These are phyloP conservation scores for Aspergillus spinulosporus DNA, from an alignment of 2,329 filamentous ascomycete species.

Conservation along the genomic window DNA sequence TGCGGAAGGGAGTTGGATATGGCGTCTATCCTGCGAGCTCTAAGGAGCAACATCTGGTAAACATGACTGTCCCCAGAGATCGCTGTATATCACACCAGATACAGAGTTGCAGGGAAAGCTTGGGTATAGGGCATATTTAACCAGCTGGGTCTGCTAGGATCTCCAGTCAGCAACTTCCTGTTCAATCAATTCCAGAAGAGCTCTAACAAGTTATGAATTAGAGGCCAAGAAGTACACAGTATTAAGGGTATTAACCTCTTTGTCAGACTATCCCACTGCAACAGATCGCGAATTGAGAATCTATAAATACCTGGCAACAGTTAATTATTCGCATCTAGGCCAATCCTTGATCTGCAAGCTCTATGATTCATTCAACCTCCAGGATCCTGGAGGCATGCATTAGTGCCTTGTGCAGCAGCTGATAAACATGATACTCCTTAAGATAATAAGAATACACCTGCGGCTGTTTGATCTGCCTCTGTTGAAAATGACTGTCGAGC, in stretches of 20 bases:
- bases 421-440: conserved; percentile 32
- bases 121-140: conserved; percentile 45
- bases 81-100: conserved; percentile 28
- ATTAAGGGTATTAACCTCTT: conserved; percentile 31
- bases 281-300: conserved; percentile 28
- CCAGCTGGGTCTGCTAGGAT: conserved; percentile 46
- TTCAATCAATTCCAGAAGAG: neutral
- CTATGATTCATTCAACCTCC: conserved; percentile 34
- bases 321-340: conserved; percentile 29
- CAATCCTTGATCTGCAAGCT: conserved; percentile 30
- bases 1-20: no score
- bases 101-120: conserved; percentile 35
- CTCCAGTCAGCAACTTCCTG: conserved; percentile 17
- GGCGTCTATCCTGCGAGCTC: no score
- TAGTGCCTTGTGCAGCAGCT: conserved; percentile 34
- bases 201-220: neutral
- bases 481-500: neutral
- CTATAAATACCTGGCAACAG: conserved; percentile 29
- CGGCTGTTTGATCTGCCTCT: neutral
- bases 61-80: no score
- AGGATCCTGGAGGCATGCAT: conserved; percentile 26
- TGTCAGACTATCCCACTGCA: conserved; percentile 21
- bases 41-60: no score
- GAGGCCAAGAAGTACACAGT: neutral
- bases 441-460: conserved; percentile 25